A percentile compares a stretch with the other conserved stretches of the same genome.
phyloP scores from a whole-genome alignment of 352 stramenopile species.

The Elongisporangium prolatum region DNA sequence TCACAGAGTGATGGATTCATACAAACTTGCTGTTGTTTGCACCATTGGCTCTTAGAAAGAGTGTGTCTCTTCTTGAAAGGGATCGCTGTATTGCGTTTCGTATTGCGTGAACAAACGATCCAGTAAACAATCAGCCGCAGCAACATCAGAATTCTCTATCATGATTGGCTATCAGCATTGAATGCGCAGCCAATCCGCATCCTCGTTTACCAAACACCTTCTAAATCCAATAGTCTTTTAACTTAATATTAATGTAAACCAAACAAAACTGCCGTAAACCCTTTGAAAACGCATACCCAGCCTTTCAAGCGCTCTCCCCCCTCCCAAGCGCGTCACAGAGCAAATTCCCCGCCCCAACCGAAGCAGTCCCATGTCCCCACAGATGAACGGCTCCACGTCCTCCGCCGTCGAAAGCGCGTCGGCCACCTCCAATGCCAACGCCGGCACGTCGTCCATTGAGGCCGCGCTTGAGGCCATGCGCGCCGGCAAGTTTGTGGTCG shows the following conservation, averaged over 20 bases:
- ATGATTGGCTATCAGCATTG: background rate
- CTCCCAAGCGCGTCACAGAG: background rate
- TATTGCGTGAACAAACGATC: background rate
- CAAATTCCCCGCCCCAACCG: background rate
- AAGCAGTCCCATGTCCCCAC: background rate
- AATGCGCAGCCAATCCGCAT: background rate
- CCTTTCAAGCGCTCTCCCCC: background rate
- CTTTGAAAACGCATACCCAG: background rate
- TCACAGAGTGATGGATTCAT: background rate
- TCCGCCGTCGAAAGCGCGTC: background rate
- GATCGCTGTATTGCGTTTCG: background rate
- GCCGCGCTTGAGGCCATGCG: slow-evolving; percentile 59
- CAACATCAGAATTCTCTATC: background rate
- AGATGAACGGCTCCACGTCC: slow-evolving; percentile 10
- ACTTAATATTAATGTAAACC: background rate
- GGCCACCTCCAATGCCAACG: slow-evolving; percentile 25
- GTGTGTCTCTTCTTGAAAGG: background rate
- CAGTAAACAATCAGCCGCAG: background rate
- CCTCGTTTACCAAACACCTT: background rate
- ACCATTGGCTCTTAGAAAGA: background rate
- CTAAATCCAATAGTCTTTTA: background rate
- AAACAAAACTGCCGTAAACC: background rate
- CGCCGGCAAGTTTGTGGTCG: slow-evolving; percentile 69
- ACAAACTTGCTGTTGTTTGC: background rate
- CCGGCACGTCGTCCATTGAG: slow-evolving; percentile 57